phyloP scores from a whole-genome alignment of 257 asterid species.

The Fraxinus cuspidata region DNA sequence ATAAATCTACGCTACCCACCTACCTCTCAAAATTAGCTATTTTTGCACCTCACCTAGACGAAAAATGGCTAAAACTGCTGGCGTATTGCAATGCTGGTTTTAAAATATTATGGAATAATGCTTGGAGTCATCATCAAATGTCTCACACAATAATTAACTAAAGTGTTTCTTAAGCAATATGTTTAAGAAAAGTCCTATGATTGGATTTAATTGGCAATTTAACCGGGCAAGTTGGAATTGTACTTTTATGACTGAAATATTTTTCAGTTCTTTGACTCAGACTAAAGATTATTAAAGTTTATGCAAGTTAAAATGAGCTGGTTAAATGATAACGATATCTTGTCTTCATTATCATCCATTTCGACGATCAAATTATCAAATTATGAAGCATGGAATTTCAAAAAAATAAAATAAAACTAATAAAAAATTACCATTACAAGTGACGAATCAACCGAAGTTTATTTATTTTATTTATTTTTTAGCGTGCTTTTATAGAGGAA shows the following conservation, averaged over 20 bases:
- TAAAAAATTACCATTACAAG: too few species aligned
- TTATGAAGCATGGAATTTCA: not conserved
- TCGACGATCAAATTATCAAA: too few species aligned
- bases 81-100: not conserved
- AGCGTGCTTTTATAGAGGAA: too few species aligned
- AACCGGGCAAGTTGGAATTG: too few species aligned
- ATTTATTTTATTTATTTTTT: too few species aligned
- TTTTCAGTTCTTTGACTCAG: not conserved
- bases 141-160: not conserved
- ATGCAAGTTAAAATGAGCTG: too few species aligned
- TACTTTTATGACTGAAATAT: too few species aligned
- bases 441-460: too few species aligned
- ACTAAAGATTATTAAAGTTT: not conserved
- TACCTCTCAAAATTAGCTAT: not conserved
- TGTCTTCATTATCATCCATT: not conserved
- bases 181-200: not conserved
- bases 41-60: not conserved
- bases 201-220: not conserved
- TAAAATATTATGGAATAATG: not conserved
- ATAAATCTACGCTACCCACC: not conserved
- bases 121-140: conserved; percentile 6
- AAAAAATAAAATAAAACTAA: too few species aligned
- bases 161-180: not conserved
- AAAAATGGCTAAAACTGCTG: not conserved
- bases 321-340: too few species aligned